A percentile compares a stretch with the other conserved stretches of the same genome.
phyloP scores from a whole-genome alignment of 257 asterid genomes.

The Jacaranda copaia region DNA sequence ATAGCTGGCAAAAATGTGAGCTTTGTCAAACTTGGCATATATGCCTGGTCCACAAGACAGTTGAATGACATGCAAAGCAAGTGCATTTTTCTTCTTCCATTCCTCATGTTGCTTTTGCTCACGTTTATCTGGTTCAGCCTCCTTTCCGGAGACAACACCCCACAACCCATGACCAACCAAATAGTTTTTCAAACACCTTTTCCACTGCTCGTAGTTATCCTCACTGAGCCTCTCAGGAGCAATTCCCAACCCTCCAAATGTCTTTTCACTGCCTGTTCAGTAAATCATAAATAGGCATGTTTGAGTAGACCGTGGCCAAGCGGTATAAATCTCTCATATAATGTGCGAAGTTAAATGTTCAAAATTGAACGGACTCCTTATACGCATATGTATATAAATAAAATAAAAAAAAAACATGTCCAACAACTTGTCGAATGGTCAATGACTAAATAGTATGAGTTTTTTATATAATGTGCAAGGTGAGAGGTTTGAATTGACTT shows the following conservation, averaged over 20 bases:
- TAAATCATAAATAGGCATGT: neutral
- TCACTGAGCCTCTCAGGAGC: conserved; percentile 45
- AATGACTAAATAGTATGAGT: too few relatives aligned
- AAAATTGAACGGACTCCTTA: too few relatives aligned
- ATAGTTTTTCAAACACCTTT: conserved; percentile 47
- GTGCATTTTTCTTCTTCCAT: conserved; percentile 51
- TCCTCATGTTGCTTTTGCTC: conserved; percentile 33
- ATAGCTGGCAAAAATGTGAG: conserved; percentile 36
- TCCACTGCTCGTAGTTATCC: conserved; percentile 55
- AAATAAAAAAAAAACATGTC: too few relatives aligned
- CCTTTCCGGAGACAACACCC: conserved; percentile 55
- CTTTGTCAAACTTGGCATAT: conserved; percentile 44
- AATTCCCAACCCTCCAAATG: conserved; percentile 33
- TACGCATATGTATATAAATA: too few relatives aligned
- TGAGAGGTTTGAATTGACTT: too few relatives aligned
- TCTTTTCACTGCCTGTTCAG: neutral
- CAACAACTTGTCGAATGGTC: too few relatives aligned
- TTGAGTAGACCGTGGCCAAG: neutral
- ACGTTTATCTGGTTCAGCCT: conserved; percentile 38
- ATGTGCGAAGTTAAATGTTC: too few relatives aligned
- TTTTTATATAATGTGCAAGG: too few relatives aligned
- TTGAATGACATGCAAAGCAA: conserved; percentile 57
- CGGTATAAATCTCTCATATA: too few relatives aligned
- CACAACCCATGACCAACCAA: conserved; percentile 53
- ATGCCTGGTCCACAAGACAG: conserved; percentile 48